Percentiles rank a stretch among this genome's conserved stretches.
Conservation (phyloP, 2,329 filamentous ascomycete species). For the Cladophialophora carrionii region DNA sequence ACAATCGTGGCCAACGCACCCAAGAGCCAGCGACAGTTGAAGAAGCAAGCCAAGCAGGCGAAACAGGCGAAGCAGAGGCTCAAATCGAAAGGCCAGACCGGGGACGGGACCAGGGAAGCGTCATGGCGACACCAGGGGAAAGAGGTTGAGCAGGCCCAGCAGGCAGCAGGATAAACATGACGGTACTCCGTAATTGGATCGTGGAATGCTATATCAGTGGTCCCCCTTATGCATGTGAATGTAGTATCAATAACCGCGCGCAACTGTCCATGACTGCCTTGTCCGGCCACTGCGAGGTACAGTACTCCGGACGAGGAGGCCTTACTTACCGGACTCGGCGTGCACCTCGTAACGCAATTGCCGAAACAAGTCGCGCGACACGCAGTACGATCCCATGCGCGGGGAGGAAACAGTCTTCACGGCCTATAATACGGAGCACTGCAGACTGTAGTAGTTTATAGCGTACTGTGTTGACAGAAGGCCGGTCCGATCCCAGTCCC, state of each 20-base stretch:
- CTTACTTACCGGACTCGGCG: background rate
- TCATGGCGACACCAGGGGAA: background rate
- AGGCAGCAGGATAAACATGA: background rate
- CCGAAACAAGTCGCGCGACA: background rate
- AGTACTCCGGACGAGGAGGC: background rate
- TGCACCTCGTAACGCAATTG: background rate
- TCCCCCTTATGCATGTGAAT: background rate
- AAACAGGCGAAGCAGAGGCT: constrained; percentile 30
- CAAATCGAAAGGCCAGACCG: constrained; percentile 17
- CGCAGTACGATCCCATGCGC: background rate
- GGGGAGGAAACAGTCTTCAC: background rate
- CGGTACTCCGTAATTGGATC: background rate
- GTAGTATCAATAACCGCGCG: background rate
- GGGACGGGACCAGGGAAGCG: constrained; percentile 13
- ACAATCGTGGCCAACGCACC: constrained; percentile 28
- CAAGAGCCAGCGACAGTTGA: constrained; percentile 36
- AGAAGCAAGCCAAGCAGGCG: constrained; percentile 38
- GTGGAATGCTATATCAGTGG: background rate
- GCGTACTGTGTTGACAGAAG: too few species aligned
- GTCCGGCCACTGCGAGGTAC: background rate
- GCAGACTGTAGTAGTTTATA: too few species aligned
- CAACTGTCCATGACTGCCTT: background rate
- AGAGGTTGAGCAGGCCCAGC: background rate
- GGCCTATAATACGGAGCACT: too few species aligned
- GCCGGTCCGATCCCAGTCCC: too few species aligned